Percentiles rank a stretch among this genome's conserved stretches.
Conservation (phyloP, 2,329 filamentous ascomycete species). For the Scopulariopsis brevicaulis region DNA sequence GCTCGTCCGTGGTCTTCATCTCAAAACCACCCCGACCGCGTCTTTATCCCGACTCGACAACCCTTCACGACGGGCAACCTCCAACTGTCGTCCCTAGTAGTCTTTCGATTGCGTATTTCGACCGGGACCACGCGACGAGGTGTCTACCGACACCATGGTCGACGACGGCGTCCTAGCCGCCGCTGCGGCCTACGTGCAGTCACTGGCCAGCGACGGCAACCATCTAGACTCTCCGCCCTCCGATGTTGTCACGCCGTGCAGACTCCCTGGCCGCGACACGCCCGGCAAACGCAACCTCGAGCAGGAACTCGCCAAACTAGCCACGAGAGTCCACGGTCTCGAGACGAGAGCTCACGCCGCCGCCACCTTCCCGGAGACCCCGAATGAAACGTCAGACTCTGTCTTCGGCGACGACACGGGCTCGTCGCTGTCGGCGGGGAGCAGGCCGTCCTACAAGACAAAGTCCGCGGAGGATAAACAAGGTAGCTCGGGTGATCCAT, state of each 20-base stretch:
- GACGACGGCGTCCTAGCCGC: constrained; percentile 44
- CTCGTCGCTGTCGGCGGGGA: constrained; percentile 26
- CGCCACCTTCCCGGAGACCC: constrained; percentile 56
- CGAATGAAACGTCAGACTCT: constrained; percentile 61
- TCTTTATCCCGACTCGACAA: not conserved
- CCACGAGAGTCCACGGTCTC: constrained; percentile 67
- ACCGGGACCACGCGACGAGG: not conserved
- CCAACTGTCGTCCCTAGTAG: not conserved
- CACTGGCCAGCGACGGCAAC: constrained; percentile 33
- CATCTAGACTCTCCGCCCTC: constrained; percentile 24
- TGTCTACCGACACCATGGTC: constrained; percentile 23
- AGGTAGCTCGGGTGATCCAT: constrained; percentile 26
- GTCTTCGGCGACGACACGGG: constrained; percentile 48
- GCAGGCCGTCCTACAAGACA: constrained; percentile 21
- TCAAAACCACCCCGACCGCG: not conserved
- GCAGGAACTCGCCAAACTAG: constrained; percentile 69
- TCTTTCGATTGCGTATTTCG: not conserved
- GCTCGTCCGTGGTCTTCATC: not conserved
- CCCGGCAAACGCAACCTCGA: constrained; percentile 71
- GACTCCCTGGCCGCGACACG: constrained; percentile 66
- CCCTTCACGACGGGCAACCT: not conserved
- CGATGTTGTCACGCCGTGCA: constrained; percentile 39
- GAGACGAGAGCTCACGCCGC: constrained; percentile 63
- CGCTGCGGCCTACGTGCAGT: constrained; percentile 40
- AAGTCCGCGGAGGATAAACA: constrained; percentile 32